Evolutionary conservation across 2,329 filamentous ascomycete genomes (phyloP).

Genomic region (Madurella mycetomatis): DNA sequence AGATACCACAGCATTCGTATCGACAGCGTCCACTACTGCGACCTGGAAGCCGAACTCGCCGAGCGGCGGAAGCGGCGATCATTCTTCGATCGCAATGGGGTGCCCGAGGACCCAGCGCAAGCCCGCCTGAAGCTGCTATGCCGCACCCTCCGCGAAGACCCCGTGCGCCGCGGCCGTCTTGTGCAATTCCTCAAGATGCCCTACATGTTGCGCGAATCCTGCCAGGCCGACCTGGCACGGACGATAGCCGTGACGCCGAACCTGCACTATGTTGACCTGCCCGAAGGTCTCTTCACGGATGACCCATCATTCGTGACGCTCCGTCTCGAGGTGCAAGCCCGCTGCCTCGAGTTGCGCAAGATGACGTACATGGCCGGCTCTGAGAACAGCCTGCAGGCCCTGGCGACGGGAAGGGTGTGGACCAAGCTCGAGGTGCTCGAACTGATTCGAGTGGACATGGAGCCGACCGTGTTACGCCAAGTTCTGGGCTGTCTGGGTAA

Average conservation of each 20-base stretch:
- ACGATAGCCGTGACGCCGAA: conserved; percentile 82
- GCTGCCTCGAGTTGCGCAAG: conserved; percentile 79
- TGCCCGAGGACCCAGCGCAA: conserved; percentile 74
- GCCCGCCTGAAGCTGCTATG: conserved; percentile 73
- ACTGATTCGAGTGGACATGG: conserved; percentile 62
- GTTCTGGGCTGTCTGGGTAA: conserved; percentile 63
- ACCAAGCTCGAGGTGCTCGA: conserved; percentile 68
- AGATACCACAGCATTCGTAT: conserved; percentile 89
- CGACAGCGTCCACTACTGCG: conserved; percentile 91
- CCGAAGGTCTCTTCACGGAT: conserved; percentile 80
- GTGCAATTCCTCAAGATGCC: conserved; percentile 83
- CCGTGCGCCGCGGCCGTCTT: conserved; percentile 60
- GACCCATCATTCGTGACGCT: conserved; percentile 71
- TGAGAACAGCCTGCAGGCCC: conserved; percentile 68
- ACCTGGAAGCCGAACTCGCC: conserved; percentile 74
- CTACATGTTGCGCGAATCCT: conserved; percentile 90
- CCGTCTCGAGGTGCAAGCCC: conserved; percentile 76
- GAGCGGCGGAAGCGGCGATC: conserved; percentile 72
- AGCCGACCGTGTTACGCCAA: conserved; percentile 65
- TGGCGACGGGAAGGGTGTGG: conserved; percentile 65
- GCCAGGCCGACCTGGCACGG: conserved; percentile 76
- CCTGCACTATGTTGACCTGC: conserved; percentile 83
- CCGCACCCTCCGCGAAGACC: conserved; percentile 75
- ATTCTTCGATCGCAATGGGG: conserved; percentile 69
- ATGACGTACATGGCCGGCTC: conserved; percentile 80